A percentile compares a stretch with the other conserved stretches of the same genome.
Evolutionary conservation across 1,284 basidiomycete genomes (phyloP).

Genomic region (Ustilago trichophora): DNA sequence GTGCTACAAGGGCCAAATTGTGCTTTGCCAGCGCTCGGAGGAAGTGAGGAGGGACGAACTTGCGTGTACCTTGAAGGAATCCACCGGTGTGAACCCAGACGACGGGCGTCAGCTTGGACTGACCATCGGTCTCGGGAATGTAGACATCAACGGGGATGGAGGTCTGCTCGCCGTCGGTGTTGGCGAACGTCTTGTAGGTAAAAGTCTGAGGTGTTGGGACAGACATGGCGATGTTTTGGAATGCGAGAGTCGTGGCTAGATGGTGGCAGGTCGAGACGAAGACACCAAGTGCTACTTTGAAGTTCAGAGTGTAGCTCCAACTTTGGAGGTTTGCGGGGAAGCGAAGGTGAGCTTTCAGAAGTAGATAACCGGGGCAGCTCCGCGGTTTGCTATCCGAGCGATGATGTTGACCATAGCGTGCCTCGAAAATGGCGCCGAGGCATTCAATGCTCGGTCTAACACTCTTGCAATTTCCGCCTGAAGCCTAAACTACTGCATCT

Average conservation of each 20-base stretch:
- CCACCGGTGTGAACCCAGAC: slow-evolving; percentile 55
- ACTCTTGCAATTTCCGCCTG: too few species aligned
- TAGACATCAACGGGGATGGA: slow-evolving; percentile 52
- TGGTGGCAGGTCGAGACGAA: background rate
- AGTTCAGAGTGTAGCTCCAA: too few species aligned
- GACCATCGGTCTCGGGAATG: slow-evolving; percentile 25
- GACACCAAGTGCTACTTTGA: too few species aligned
- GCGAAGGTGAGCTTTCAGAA: too few species aligned
- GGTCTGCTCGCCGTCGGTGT: slow-evolving; percentile 36
- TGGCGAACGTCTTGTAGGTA: slow-evolving; percentile 47
- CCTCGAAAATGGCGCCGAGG: too few species aligned
- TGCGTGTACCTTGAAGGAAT: slow-evolving; percentile 52
- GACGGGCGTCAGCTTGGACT: slow-evolving; percentile 33
- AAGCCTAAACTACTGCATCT: too few species aligned
- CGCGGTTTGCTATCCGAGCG: slow-evolving; percentile 16
- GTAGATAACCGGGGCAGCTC: slow-evolving; percentile 17
- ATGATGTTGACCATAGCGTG: too few species aligned
- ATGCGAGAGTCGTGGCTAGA: too few species aligned
- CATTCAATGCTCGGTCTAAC: background rate
- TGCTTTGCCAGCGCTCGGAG: slow-evolving; percentile 37
- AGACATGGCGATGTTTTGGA: too few species aligned
- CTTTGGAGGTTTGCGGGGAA: background rate
- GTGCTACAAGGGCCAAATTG: slow-evolving; percentile 39
- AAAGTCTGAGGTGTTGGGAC: slow-evolving; percentile 27
- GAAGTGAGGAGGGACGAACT: slow-evolving; percentile 50